phyloP scores from a whole-genome alignment of 257 asterid genomes.

The Solanum appendiculatum region DNA sequence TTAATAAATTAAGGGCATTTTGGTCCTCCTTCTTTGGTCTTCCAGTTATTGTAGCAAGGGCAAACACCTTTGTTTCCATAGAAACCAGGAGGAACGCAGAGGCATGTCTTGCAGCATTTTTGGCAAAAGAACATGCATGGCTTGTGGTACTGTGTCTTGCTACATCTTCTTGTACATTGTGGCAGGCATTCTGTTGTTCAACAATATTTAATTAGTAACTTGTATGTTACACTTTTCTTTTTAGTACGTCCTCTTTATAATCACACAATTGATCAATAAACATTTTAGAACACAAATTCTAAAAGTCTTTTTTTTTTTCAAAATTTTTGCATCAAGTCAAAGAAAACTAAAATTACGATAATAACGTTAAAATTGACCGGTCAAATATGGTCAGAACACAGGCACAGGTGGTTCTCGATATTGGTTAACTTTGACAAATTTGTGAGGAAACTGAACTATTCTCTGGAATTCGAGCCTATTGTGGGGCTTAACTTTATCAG shows the following conservation, averaged over 20 bases:
- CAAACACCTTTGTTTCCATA: constrained; percentile 40
- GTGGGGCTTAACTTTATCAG: background rate
- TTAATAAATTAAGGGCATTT: constrained; percentile 29
- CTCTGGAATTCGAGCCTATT: background rate
- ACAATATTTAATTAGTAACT: background rate
- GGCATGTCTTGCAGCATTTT: constrained; percentile 45
- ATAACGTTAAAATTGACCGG: background rate
- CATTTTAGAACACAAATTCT: too few species aligned
- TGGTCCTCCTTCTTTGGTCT: constrained; percentile 53
- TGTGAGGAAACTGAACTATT: background rate
- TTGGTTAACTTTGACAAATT: background rate
- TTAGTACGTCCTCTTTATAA: background rate
- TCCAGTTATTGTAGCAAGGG: constrained; percentile 43
- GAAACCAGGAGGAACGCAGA: constrained; percentile 58
- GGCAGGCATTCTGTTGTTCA: constrained; percentile 23
- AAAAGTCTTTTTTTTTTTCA: too few species aligned
- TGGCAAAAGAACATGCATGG: constrained; percentile 41
- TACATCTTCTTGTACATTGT: constrained; percentile 34
- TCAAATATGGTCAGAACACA: background rate
- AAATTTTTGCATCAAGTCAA: too few species aligned
- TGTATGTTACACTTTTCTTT: too few species aligned
- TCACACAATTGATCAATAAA: too few species aligned
- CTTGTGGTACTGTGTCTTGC: constrained; percentile 23
- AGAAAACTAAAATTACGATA: background rate
- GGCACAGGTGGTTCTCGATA: background rate